Conservation (phyloP, 23 red algal genomes). For the Gracilaria gracilis region DNA sequence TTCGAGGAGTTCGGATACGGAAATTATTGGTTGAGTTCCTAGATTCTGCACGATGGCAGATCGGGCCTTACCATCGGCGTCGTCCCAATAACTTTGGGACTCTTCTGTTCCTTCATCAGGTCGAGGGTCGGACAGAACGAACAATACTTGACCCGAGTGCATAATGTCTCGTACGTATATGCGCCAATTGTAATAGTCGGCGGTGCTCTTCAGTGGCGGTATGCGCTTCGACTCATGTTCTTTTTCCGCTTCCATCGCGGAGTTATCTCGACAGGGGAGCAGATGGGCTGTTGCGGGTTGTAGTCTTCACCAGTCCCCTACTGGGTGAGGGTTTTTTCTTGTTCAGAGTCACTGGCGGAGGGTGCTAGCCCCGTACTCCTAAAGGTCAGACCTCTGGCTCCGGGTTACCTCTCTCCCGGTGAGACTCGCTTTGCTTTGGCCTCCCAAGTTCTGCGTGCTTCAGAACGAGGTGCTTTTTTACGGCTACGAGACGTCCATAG, state of each 20-base stretch:
- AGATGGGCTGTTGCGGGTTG: too few relatives aligned
- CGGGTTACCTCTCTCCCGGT: too few relatives aligned
- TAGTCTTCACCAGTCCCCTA: not conserved
- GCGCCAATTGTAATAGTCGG: not conserved
- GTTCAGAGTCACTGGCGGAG: too few relatives aligned
- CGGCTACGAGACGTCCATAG: too few relatives aligned
- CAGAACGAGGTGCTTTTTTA: too few relatives aligned
- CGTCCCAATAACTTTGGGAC: not conserved
- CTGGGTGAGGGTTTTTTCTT: not conserved
- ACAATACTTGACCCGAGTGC: not conserved
- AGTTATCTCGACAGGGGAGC: not conserved
- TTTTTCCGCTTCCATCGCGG: constrained; percentile 13
- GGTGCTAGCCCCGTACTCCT: too few relatives aligned
- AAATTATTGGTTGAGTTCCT: not conserved
- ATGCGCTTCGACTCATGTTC: not conserved
- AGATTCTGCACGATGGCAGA: constrained; percentile 13
- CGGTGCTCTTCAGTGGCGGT: not conserved
- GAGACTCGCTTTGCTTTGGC: too few relatives aligned
- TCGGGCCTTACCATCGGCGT: constrained; percentile 3
- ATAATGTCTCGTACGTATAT: not conserved
- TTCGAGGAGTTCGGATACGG: constrained; percentile 10
- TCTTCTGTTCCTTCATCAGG: not conserved
- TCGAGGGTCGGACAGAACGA: not conserved
- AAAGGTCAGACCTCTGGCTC: too few relatives aligned
- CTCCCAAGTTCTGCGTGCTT: too few relatives aligned